Percentiles rank a stretch among this genome's conserved stretches.
phyloP scores from a whole-genome alignment of 2,329 filamentous ascomycete species.

The Exophiala sp. region DNA sequence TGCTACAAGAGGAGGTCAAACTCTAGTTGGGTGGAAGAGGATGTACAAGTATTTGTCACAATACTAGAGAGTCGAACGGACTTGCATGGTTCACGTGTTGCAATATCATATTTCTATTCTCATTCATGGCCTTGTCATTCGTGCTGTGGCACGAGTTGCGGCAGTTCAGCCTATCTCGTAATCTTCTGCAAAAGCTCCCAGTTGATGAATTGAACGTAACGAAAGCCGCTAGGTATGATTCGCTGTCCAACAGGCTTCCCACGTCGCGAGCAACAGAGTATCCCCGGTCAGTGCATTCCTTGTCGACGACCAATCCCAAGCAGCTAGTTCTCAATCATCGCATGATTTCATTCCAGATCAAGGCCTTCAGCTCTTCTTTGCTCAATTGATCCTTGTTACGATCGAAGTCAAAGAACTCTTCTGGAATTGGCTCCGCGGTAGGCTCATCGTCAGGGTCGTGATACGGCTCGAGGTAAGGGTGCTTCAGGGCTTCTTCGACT shows the following conservation, averaged over 20 bases:
- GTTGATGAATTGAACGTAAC: not conserved
- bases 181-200: not conserved
- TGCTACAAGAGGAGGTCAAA: too few relatives aligned
- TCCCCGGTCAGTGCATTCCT: too few relatives aligned
- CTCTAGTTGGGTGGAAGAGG: too few relatives aligned
- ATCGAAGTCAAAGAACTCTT: constrained; percentile 99
- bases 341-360: constrained; percentile 98
- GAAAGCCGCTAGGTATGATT: not conserved
- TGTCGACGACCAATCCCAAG: not conserved
- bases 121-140: not conserved
- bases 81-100: too few relatives aligned
- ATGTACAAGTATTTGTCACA: too few relatives aligned
- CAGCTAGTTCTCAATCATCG: constrained; percentile 43
- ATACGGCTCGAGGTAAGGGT: constrained; percentile 97
- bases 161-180: not conserved
- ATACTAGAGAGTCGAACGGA: too few relatives aligned
- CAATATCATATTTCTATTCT: not conserved
- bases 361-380: constrained; percentile 92
- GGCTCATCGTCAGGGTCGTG: constrained; percentile 98
- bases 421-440: constrained; percentile 89
- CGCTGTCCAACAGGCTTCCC: not conserved
- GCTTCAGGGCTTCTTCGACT: constrained; percentile 92
- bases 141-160: not conserved
- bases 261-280: not conserved
- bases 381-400: constrained; percentile 98